A percentile compares a stretch with the other conserved stretches of the same genome.
These are phyloP conservation scores for Rosa rugosa DNA, from an alignment of 306 rosid genomes.

Conservation along the genomic window DNA sequence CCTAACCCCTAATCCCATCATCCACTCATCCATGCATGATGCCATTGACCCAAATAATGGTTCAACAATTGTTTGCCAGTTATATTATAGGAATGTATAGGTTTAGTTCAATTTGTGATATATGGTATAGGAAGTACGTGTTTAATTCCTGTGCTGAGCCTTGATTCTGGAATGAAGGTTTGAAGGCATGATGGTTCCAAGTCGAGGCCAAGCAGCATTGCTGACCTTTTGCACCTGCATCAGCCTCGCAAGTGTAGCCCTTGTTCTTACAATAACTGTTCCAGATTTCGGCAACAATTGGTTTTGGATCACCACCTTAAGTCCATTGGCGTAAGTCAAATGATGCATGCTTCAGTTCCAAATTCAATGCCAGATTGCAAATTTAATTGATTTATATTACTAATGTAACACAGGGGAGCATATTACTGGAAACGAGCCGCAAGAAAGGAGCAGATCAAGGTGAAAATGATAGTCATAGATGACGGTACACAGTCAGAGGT, in stretches of 20 bases:
- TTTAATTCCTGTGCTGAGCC: background rate
- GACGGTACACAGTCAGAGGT: conserved; percentile 59
- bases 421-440: conserved; percentile 81
- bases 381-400: background rate
- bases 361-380: background rate
- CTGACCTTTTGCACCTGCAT: conserved; percentile 91
- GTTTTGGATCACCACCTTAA: conserved; percentile 75
- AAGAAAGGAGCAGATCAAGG: conserved; percentile 80
- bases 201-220: conserved; percentile 81
- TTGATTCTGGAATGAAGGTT: conserved; percentile 50
- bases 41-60: background rate
- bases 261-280: conserved; percentile 81
- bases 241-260: conserved; percentile 85
- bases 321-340: conserved; percentile 83
- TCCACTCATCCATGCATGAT: background rate
- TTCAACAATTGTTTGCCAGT: background rate
- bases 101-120: too few species aligned
- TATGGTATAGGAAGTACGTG: too few species aligned
- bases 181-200: conserved; percentile 88
- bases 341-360: background rate
- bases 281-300: conserved; percentile 89
- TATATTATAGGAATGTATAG: background rate
- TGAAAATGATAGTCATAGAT: conserved; percentile 58
- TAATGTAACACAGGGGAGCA: conserved; percentile 55
- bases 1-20: too few species aligned